Conservation (phyloP, 2,329 filamentous ascomycete genomes). For the Lecanosticta acicola region DNA sequence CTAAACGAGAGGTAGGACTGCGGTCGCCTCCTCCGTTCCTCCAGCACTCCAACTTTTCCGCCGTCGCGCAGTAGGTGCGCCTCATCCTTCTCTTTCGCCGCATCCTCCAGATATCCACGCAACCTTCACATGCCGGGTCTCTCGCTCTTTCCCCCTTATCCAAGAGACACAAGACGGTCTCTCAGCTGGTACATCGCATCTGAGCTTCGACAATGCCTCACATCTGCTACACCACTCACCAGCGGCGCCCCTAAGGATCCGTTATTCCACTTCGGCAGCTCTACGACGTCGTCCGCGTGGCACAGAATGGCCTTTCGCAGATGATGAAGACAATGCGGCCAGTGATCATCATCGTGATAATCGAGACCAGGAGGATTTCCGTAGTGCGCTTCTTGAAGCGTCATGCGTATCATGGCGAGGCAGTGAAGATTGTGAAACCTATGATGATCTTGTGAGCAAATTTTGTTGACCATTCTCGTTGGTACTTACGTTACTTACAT, state of each 20-base stretch:
- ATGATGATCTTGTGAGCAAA: background rate
- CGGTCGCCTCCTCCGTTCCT: too few relatives aligned
- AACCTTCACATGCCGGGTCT: too few relatives aligned
- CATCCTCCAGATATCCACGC: too few relatives aligned
- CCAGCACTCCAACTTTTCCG: too few relatives aligned
- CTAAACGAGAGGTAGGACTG: too few relatives aligned
- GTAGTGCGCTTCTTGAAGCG: constrained; percentile 10
- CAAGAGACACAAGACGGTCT: background rate
- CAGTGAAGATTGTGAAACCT: constrained; percentile 14
- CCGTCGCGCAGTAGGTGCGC: too few relatives aligned
- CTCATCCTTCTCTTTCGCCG: too few relatives aligned
- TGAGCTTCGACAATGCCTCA: constrained; percentile 12
- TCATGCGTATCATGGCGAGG: constrained; percentile 8
- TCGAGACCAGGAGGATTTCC: constrained; percentile 9
- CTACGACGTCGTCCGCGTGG: constrained; percentile 10
- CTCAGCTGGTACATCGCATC: constrained; percentile 9
- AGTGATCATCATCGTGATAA: constrained; percentile 8
- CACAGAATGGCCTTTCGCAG: constrained; percentile 9
- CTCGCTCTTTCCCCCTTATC: too few relatives aligned
- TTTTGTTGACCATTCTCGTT: too few relatives aligned
- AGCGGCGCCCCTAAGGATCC: constrained; percentile 4
- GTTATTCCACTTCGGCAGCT: constrained; percentile 11
- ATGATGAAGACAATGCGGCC: constrained; percentile 12
- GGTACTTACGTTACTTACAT: constrained; percentile 13
- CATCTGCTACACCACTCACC: constrained; percentile 10